Conservation (phyloP, 2,329 filamentous ascomycete species). For the Fusarium veterinarium region DNA sequence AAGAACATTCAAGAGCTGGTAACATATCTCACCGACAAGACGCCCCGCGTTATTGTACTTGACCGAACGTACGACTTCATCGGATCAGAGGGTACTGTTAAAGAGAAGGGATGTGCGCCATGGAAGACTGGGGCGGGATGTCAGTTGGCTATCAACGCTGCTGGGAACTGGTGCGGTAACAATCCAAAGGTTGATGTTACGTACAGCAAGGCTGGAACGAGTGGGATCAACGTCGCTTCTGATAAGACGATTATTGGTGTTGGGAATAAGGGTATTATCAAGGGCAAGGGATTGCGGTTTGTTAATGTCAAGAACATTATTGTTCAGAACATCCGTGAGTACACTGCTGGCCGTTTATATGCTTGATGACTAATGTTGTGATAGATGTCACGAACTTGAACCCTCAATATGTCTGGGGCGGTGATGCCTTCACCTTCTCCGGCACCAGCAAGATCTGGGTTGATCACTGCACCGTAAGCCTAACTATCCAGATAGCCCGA, state of each 20-base stretch:
- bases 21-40: slow-evolving; percentile 29
- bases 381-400: slow-evolving; percentile 21
- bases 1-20: slow-evolving; percentile 27
- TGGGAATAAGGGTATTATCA: slow-evolving; percentile 53
- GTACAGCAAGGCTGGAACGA: slow-evolving; percentile 15
- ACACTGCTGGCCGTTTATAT: too few relatives aligned
- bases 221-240: slow-evolving; percentile 45
- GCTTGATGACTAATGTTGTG: too few relatives aligned
- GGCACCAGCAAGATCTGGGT: slow-evolving; percentile 33
- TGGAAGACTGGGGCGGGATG: slow-evolving; percentile 35
- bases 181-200: slow-evolving; percentile 9
- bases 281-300: slow-evolving; percentile 55
- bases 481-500: accelerated
- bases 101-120: slow-evolving; percentile 29
- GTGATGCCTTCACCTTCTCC: slow-evolving; percentile 29
- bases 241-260: slow-evolving; percentile 56
- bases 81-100: slow-evolving; percentile 40
- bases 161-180: slow-evolving; percentile 20
- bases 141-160: slow-evolving; percentile 42
- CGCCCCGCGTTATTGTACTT: slow-evolving; percentile 52
- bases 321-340: slow-evolving; percentile 37
- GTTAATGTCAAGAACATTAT: slow-evolving; percentile 49
- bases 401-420: slow-evolving; percentile 37
- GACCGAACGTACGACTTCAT: slow-evolving; percentile 47
- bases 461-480: slow-evolving; percentile 28